phyloP scores from a whole-genome alignment of 2,329 filamentous ascomycete genomes.

The Paracamarosporium sp. region DNA sequence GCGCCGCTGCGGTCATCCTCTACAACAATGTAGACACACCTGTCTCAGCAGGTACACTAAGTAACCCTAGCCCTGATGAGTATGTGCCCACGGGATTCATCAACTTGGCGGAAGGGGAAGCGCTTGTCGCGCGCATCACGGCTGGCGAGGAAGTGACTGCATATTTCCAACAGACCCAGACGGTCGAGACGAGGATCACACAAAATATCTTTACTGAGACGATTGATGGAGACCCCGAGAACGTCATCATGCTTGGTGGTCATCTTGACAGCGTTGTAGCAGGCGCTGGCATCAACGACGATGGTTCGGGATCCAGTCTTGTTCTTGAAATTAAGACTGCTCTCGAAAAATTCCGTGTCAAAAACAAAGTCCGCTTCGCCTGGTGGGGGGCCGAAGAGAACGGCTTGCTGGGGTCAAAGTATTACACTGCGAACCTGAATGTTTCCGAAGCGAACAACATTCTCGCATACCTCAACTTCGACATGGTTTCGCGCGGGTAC shows the following conservation, averaged over 20 bases:
- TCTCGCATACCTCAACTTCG: slow-evolving; percentile 52
- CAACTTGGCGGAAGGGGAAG: slow-evolving; percentile 52
- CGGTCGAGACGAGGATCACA: slow-evolving; percentile 59
- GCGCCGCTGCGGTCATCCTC: slow-evolving; percentile 51
- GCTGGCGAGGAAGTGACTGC: slow-evolving; percentile 50
- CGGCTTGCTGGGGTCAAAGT: slow-evolving; percentile 47
- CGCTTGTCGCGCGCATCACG: slow-evolving; percentile 48
- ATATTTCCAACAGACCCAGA: slow-evolving; percentile 54
- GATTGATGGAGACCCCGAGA: slow-evolving; percentile 44
- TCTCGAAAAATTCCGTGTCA: slow-evolving; percentile 46
- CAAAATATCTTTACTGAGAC: slow-evolving; percentile 51
- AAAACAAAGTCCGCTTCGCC: slow-evolving; percentile 50
- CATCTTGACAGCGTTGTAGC: slow-evolving; percentile 48
- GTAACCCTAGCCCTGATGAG: slow-evolving; percentile 43
- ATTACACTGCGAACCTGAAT: slow-evolving; percentile 45
- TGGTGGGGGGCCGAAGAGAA: slow-evolving; percentile 52
- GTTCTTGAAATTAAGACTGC: slow-evolving; percentile 47
- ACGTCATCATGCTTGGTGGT: slow-evolving; percentile 48
- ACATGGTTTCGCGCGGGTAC: slow-evolving; percentile 50
- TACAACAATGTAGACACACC: slow-evolving; percentile 48
- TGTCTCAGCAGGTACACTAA: slow-evolving; percentile 50
- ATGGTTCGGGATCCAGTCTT: slow-evolving; percentile 47
- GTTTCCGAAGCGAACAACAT: slow-evolving; percentile 43
- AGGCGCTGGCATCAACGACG: slow-evolving; percentile 51
- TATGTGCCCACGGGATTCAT: slow-evolving; percentile 51